Evolutionary conservation across 2,329 filamentous ascomycete species (phyloP), one percentile per base, ranked within the genome.

Genomic region (Curvularia lunata): DNA sequence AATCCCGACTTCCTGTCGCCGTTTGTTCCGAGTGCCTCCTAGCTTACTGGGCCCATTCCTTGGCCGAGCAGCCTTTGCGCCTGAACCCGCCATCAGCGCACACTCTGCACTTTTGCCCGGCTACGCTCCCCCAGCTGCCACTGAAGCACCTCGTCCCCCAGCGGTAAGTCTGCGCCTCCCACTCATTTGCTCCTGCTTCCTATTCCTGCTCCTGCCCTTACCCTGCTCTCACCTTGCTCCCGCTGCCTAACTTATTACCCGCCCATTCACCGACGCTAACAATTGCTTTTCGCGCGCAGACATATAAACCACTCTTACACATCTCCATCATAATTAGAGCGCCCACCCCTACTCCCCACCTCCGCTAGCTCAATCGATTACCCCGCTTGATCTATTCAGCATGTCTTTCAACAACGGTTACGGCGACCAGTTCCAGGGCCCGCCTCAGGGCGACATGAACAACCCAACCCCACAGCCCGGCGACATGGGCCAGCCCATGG

Each of bases 361-460:
- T 52, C 58, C 54, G 52, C 52, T 51, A 55, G 48, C 32, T 45
- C 48, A 56, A 48, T 48, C 61, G 52, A 63, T 61, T 61, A 67
- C 56, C 64, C 61, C 63, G 53, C 54, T 53, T 64, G 56, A 64
- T 66, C 62, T 50, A 53, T 55, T 59, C 75, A 84, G 65, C 57
- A 89, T 89, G 87, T 87, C 85, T 75, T 89, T 87, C 80, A 84
- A 85, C 62, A 86, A 86, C 76, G 87, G 86, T 77, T 86, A 88
- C 70, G 40, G 40, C 51, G 81, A 83, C 63, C 81, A 83, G 64
- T 87, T 85, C 76, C 85, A 84, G 72, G 84, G 84, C 75, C 86
- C 86, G 75, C 84, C 84, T 67, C 78, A 78, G 64, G 80, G 72
- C 65, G 78, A 80, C 62, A 78, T 78, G 56, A 70, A 83, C 64